Percentiles rank a stretch among this genome's conserved stretches.
Conservation (phyloP, 1,284 basidiomycete genomes). For the Fomitopsis betulina region DNA sequence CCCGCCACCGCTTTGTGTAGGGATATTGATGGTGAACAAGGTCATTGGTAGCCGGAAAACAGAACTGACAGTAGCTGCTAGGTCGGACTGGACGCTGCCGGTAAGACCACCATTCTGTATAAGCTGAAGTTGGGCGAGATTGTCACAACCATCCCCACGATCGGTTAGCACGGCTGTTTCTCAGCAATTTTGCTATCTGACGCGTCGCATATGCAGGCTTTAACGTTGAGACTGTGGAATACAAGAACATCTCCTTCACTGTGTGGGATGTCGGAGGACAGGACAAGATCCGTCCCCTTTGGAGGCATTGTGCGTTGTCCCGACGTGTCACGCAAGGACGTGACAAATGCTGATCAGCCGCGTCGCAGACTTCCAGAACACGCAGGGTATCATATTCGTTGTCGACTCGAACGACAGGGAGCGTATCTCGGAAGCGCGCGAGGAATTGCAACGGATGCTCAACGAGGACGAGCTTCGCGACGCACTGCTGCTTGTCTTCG, state of each 20-base stretch:
- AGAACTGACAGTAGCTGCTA: slow-evolving; percentile 24
- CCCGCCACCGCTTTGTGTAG: slow-evolving; percentile 32
- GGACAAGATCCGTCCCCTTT: slow-evolving; percentile 87
- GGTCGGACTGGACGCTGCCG: slow-evolving; percentile 96
- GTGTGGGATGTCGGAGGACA: slow-evolving; percentile 91
- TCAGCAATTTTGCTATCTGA: slow-evolving; percentile 3
- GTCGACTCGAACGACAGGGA: slow-evolving; percentile 99
- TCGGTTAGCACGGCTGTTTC: slow-evolving; percentile 59
- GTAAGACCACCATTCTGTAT: slow-evolving; percentile 98
- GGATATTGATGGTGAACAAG: slow-evolving; percentile 67
- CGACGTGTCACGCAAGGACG: slow-evolving; percentile 16
- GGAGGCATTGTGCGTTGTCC: slow-evolving; percentile 90
- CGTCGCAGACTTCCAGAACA: slow-evolving; percentile 96
- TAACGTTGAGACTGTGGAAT: slow-evolving; percentile 96
- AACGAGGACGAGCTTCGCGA: slow-evolving; percentile 99
- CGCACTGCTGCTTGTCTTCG: slow-evolving; percentile 97
- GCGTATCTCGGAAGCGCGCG: slow-evolving; percentile 98
- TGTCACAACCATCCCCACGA: slow-evolving; percentile 99
- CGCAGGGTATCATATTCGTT: slow-evolving; percentile 99
- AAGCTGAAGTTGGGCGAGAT: slow-evolving; percentile 99
- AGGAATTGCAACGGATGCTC: slow-evolving; percentile 99
- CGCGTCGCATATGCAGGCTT: slow-evolving; percentile 56
- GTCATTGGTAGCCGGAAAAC: not conserved
- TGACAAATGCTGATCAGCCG: not conserved
- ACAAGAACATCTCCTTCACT: slow-evolving; percentile 91